Conservation (phyloP, 768 basidiomycete genomes). For the Termitomyces heimii region DNA sequence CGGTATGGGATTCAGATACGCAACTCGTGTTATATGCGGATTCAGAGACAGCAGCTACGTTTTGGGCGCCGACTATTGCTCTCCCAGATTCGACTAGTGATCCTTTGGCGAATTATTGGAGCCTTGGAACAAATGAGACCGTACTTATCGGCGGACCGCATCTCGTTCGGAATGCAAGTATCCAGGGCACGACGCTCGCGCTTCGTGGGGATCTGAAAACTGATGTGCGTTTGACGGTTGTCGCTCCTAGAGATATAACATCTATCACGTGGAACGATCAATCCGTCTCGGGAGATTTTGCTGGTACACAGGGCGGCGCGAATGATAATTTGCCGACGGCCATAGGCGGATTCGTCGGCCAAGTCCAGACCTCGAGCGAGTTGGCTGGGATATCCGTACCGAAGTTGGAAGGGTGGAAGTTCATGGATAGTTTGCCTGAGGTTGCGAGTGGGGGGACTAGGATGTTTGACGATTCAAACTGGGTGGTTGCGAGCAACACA, state of each 20-base stretch:
- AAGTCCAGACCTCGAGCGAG: slow-evolving; percentile 27
- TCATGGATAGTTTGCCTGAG: slow-evolving; percentile 72
- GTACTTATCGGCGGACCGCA: slow-evolving; percentile 63
- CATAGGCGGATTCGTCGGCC: slow-evolving; percentile 43
- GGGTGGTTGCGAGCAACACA: slow-evolving; percentile 67
- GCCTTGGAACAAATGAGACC: slow-evolving; percentile 65
- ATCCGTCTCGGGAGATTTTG: slow-evolving; percentile 27
- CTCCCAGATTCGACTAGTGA: slow-evolving; percentile 19
- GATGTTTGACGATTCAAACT: slow-evolving; percentile 54
- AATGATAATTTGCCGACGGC: slow-evolving; percentile 16
- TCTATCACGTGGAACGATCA: slow-evolving; percentile 74
- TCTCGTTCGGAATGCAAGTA: slow-evolving; percentile 51
- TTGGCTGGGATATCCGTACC: slow-evolving; percentile 35
- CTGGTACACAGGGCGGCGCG: neutral
- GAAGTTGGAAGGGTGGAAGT: slow-evolving; percentile 64
- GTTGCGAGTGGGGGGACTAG: slow-evolving; percentile 22
- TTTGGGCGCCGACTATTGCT: slow-evolving; percentile 70
- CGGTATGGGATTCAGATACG: slow-evolving; percentile 59
- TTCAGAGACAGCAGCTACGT: slow-evolving; percentile 56
- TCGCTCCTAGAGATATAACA: slow-evolving; percentile 49
- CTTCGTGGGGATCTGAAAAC: slow-evolving; percentile 66
- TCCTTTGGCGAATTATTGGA: slow-evolving; percentile 59
- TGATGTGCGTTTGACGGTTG: slow-evolving; percentile 51
- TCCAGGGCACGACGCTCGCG: slow-evolving; percentile 44
- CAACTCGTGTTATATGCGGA: slow-evolving; percentile 70